Base-by-base conservation (phyloP, 768 basidiomycete species). In the Amanita phalloides region DNA sequence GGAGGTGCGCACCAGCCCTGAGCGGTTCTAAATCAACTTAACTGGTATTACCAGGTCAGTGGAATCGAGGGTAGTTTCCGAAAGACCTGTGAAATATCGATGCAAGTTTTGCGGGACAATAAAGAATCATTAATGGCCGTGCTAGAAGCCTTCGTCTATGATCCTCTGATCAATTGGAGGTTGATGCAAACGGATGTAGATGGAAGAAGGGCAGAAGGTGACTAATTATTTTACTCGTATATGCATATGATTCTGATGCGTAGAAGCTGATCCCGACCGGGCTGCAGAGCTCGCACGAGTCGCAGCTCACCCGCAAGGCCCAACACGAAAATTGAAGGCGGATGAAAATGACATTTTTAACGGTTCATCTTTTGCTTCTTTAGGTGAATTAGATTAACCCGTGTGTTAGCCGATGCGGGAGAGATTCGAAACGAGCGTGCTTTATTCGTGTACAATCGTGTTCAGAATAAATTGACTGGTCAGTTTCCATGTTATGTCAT, bases 71-170 rank as follows among this genome's bases (percentile, higher is more conserved):
- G 96, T 35, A 96, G 90, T 64, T 99, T 93, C 78, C 79, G 89
- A 60, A 86, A 85, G 56, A 93, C 90, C 7, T 97, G 92, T 74
- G 93, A 96, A 62, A 93, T 93, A 53, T 90, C 91, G n/a, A 98
- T 99, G 95, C 78, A 81, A 51, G 96, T 99, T 4, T 70, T 98
- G 51, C 86, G 96, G 28, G 90, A 89, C 53, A 98, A 99, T 71
- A 93, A 93, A 68, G 96, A 99, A 65, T 96, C 93, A n/a, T 72
- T 99, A 54, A 92, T 98, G 90, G 96, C 96, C 4, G 95, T 99
- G 17, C 74, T 99, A 26, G 96, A 99, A 65, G 95, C 96, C 6
- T 98, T 99, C 63, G 94, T 98, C 7, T 97, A 98, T 60, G 96
- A 99, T 62, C 96, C 96, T 10, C 70, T 99, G 52, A 94, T 98